Base-by-base conservation (phyloP, 1,284 basidiomycete genomes). In the Tilletia indica region DNA sequence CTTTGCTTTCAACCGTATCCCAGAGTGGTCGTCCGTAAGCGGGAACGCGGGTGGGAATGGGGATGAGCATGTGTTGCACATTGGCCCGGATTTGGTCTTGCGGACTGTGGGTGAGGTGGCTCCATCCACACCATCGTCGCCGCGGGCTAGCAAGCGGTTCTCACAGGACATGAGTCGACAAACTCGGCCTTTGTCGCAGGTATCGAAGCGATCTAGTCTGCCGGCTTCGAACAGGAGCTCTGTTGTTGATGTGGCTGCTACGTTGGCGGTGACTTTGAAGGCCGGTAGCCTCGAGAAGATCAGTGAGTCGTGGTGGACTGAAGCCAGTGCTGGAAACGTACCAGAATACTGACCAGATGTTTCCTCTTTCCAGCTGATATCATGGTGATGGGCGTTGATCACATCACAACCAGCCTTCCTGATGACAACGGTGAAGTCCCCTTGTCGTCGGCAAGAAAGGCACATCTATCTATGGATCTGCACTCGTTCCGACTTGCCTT, bases 371-470 rank as follows among this genome's bases (percentile, higher is more conserved):
- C 72, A 67, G 77, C 83, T 58, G 82, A 84, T 58, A 67, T 83
- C 2, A 74, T 84, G 36, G 82, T 83, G 19, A 76, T 84, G 71
- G 82, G 82, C 0, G 76, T 83, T 1, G 72, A 76, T 49, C 82
- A 83, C 67, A 58, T 84, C 39, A 72, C 71, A 6, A 70, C 75
- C 3, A 70, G 72, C 11, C 49, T 76, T 3, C 61, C 71, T 21
- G 67, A 75, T 25, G 71, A 76, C 48, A 68, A 73, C 4, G 74
- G 73, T 47, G 72, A 76, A 54, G 19, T 51, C 68, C 74, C 58
- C n/a, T 64, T 73, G 67, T 67, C 42, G 45, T 68, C 74, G 4
- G 16, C 34, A 14, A 45, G 78, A 14, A 74, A 76, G 45, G 75
- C 77, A 0, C 70, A 70, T 64, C 71, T 84, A 8, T 64, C 73